Conservation (phyloP, 495 filamentous ascomycete species). For the Aspergillus homomorphus region DNA sequence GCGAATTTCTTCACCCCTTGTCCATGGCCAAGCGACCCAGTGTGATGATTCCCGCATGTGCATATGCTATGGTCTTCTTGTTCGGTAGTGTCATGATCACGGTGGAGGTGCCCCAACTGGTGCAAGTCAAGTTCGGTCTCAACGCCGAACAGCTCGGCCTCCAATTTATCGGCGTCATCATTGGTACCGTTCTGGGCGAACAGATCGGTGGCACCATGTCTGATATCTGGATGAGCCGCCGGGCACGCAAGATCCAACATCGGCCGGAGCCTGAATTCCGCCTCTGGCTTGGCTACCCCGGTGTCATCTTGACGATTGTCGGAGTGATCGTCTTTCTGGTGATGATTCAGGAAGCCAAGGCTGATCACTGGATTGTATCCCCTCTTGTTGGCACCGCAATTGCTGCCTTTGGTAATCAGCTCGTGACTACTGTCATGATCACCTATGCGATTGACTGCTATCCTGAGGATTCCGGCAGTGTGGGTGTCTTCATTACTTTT, state of each 20-base stretch:
- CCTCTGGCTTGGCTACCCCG: conserved; percentile 54
- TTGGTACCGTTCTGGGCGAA: conserved; percentile 55
- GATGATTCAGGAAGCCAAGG: conserved; percentile 37
- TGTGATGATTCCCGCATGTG: conserved; percentile 47
- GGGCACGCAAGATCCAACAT: conserved; percentile 21
- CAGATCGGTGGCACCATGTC: conserved; percentile 51
- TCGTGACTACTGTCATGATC: conserved; percentile 55
- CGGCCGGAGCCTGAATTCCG: conserved; percentile 43
- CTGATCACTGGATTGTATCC: conserved; percentile 45
- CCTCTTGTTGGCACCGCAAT: conserved; percentile 52
- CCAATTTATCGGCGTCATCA: conserved; percentile 53
- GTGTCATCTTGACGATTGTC: conserved; percentile 44
- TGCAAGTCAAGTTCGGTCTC: conserved; percentile 47
- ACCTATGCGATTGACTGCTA: conserved; percentile 58
- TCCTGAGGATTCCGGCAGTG: conserved; percentile 44
- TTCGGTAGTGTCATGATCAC: conserved; percentile 47
- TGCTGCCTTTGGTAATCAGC: conserved; percentile 52
- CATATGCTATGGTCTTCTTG: conserved; percentile 53
- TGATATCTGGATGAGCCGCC: conserved; percentile 49
- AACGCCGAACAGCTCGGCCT: conserved; percentile 53
- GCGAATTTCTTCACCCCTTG: conserved; percentile 50
- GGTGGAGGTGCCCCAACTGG: conserved; percentile 53
- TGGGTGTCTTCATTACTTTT: conserved; percentile 57
- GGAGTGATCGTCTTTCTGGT: conserved; percentile 53
- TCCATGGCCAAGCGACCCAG: conserved; percentile 32